Evolutionary conservation across 2,329 filamentous ascomycete species (phyloP).

Genomic region (Waltergamsia citrina): DNA sequence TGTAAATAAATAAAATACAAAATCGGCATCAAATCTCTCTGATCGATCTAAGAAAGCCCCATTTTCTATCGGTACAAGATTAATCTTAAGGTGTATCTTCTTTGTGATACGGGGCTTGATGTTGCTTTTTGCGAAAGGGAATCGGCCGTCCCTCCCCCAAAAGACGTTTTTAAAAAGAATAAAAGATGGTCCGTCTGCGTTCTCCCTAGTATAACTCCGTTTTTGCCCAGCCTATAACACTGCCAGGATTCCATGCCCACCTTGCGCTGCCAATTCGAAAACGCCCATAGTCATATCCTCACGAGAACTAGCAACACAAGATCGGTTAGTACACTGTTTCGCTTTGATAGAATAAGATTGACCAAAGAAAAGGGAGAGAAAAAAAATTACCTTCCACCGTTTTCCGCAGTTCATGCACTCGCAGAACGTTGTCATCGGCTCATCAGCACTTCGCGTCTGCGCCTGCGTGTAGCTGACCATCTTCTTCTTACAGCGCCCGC

Average conservation of each 20-base stretch:
- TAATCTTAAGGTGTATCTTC: no score
- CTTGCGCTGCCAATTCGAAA: background rate
- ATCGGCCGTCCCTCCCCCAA: background rate
- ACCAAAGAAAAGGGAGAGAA: no score
- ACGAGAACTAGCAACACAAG: constrained; percentile 1
- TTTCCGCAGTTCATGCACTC: constrained; percentile 62
- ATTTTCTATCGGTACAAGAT: background rate
- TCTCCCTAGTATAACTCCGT: background rate
- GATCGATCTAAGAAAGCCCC: background rate
- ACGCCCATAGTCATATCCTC: background rate
- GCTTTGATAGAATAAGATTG: no score
- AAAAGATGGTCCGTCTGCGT: background rate
- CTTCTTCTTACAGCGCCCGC: constrained; percentile 85
- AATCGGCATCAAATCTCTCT: background rate
- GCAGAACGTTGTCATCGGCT: constrained; percentile 77
- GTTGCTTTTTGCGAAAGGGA: background rate
- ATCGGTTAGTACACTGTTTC: background rate
- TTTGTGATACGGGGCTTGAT: background rate
- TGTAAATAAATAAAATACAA: background rate
- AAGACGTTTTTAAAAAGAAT: background rate
- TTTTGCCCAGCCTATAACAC: background rate
- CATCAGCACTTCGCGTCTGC: constrained; percentile 90
- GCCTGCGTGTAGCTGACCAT: constrained; percentile 95
- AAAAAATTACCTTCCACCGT: constrained; percentile 62
- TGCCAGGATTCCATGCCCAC: background rate